These are phyloP conservation scores for Linderniella brevidens DNA, from an alignment of 257 asterid genomes.

Conservation along the genomic window DNA sequence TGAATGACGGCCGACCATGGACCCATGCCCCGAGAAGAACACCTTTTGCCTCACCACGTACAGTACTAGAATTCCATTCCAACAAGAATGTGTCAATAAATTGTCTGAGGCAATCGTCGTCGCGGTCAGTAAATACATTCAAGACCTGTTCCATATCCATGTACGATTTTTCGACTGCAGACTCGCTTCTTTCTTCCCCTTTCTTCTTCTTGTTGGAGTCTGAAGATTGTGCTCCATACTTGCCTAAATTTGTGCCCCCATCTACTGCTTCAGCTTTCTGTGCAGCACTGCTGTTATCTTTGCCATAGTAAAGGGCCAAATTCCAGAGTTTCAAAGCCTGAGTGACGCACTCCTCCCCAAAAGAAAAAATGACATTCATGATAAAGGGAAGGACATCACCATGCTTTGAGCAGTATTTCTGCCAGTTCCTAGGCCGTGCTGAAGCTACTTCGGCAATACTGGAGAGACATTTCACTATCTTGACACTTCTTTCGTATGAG, in stretches of 20 bases:
- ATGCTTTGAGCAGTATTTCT: conserved; percentile 83
- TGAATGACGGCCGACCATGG: conserved; percentile 68
- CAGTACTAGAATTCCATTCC: conserved; percentile 93
- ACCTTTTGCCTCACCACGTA: conserved; percentile 83
- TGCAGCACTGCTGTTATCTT: conserved; percentile 44
- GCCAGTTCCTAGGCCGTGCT: conserved; percentile 98
- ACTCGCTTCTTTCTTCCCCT: conserved; percentile 83
- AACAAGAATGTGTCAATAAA: conserved; percentile 72
- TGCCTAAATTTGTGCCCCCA: conserved; percentile 35
- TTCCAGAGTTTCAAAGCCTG: conserved; percentile 77
- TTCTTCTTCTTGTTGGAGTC: conserved; percentile 88
- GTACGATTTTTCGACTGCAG: conserved; percentile 58
- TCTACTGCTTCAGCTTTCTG: conserved; percentile 76
- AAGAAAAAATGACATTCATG: conserved; percentile 68
- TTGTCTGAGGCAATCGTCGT: conserved; percentile 66
- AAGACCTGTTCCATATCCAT: conserved; percentile 88
- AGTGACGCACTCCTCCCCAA: conserved; percentile 86
- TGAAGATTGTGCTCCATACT: conserved; percentile 46
- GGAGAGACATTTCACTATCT: conserved; percentile 77
- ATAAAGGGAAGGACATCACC: conserved; percentile 64
- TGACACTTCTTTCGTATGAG: conserved; percentile 91
- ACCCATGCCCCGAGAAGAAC: conserved; percentile 86
- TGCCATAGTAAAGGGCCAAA: conserved; percentile 83
- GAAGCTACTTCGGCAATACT: conserved; percentile 90
- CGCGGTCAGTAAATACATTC: conserved; percentile 52